Evolutionary conservation across 1,284 basidiomycete species (phyloP), one percentile per base, ranked within the genome.

Genomic region (Marasmius sp.): DNA sequence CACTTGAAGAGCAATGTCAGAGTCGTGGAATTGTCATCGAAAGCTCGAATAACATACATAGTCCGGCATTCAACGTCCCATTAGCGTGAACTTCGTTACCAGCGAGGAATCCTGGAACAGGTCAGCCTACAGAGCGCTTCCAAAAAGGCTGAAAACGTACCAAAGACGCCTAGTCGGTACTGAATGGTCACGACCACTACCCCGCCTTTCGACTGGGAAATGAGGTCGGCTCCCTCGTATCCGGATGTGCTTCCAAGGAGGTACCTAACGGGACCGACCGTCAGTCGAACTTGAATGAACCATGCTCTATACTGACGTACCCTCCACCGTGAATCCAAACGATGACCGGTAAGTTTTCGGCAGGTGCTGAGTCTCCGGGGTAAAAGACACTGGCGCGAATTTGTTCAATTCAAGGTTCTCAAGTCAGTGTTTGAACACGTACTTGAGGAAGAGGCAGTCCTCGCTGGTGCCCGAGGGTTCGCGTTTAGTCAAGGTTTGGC

Each of bases 391-490:
- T 67, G 43, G 45, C 9, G 11, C 14, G 20, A 10, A 18, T 8
- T 16, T 47, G 18, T 3, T 8, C 16, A 22, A 22, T 38, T 20
- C 7, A 6, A 20, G 10, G 9, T 14, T 16, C 12, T 20, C 34
- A 20, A 16, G 20, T 11, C 20, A 16, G 20, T 14, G 6, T n/a
- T 27, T 10, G 20, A n/a, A n/a, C 9, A 45, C 66, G 36, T 55
- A 69, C 69, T 70, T 66, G 22, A 70, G 57, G 39, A 67, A 74
- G 7, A 76, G 59, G 52, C 75, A 75, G 38, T 76, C 74, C 53
- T 76, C 72, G 11, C 68, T 67, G n/a, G 41, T 43, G 22, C 33
- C 57, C 20, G 20, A 54, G 9, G 50, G 41, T 14, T 61, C 20
- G 50, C 51, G 53, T 55, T 60, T 55, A 34, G 59, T 39, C 10